Evolutionary conservation across 139 green algal genomes (phyloP).

Genomic region (Trebouxia sp.): DNA sequence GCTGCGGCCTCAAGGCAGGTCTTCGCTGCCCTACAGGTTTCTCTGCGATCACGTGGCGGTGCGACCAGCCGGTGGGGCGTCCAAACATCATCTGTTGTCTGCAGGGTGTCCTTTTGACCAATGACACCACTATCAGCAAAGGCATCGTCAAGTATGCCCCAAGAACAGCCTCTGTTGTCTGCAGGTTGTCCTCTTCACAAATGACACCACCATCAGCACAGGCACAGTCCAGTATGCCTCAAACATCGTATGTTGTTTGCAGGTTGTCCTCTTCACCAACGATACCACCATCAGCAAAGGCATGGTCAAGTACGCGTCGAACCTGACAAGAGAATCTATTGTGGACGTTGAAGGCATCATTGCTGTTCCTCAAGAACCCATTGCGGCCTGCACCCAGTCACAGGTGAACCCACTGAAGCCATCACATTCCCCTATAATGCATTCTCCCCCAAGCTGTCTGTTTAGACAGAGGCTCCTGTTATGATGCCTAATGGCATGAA

Average conservation of each 20-base stretch:
- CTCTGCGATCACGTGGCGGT: no score
- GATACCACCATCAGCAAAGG: constrained; percentile 83
- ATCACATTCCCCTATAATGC: no score
- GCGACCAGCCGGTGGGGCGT: no score
- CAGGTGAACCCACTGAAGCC: constrained; percentile 62
- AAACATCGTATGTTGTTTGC: no score
- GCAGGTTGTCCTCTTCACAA: constrained; percentile 83
- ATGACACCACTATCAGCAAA: constrained; percentile 84
- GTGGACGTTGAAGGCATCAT: constrained; percentile 88
- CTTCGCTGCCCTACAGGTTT: no score
- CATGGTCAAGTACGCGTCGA: constrained; percentile 97
- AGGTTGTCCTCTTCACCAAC: constrained; percentile 87
- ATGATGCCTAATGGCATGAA: no score
- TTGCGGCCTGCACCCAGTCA: constrained; percentile 86
- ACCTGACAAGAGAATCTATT: constrained; percentile 91
- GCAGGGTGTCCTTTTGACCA: constrained; percentile 85
- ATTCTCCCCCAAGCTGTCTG: no score
- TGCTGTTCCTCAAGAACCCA: constrained; percentile 49
- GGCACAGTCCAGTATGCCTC: constrained; percentile 96
- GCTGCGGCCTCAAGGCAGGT: no score
- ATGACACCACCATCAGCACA: constrained; percentile 83
- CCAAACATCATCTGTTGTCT: no score
- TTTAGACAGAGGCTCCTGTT: no score
- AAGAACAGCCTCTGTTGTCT: no score
- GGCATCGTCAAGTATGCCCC: constrained; percentile 97